Percentiles rank a stretch among this genome's conserved stretches.
Conservation (phyloP, 2,329 filamentous ascomycete genomes). For the Capronia americana region DNA sequence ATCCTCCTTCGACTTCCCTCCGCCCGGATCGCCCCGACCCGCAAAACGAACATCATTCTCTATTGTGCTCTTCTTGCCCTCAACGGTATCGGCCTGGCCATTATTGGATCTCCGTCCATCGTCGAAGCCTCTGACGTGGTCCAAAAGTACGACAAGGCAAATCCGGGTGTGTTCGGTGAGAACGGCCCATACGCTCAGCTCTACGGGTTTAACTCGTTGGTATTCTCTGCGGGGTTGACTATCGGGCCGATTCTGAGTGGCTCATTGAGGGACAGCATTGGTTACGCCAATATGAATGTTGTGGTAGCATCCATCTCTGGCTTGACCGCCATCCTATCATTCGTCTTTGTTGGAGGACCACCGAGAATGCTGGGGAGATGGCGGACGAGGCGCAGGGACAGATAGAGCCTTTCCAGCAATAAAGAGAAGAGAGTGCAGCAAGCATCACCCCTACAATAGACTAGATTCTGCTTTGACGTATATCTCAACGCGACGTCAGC, state of each 20-base stretch:
- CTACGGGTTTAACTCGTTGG: slow-evolving; percentile 69
- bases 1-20: slow-evolving; percentile 40
- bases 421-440: background rate
- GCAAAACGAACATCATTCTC: slow-evolving; percentile 46
- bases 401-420: slow-evolving; percentile 15
- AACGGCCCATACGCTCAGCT: slow-evolving; percentile 69
- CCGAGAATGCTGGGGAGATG: slow-evolving; percentile 23
- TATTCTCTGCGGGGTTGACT: slow-evolving; percentile 65
- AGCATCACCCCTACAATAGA: background rate
- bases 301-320: slow-evolving; percentile 34
- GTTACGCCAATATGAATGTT: slow-evolving; percentile 39
- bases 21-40: slow-evolving; percentile 44
- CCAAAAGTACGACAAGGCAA: slow-evolving; percentile 62
- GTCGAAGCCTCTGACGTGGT: slow-evolving; percentile 65
- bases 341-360: slow-evolving; percentile 36
- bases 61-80: slow-evolving; percentile 56
- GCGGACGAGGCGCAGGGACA: slow-evolving; percentile 1
- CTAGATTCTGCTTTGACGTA: background rate
- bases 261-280: slow-evolving; percentile 32
- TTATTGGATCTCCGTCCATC: slow-evolving; percentile 61
- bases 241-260: slow-evolving; percentile 59
- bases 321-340: slow-evolving; percentile 36
- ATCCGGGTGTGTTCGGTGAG: slow-evolving; percentile 61
- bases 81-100: slow-evolving; percentile 59
- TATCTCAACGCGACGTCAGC: background rate